Evolutionary conservation across 2,329 filamentous ascomycete species (phyloP).

Genomic region (Chalaropsis thielavioides): DNA sequence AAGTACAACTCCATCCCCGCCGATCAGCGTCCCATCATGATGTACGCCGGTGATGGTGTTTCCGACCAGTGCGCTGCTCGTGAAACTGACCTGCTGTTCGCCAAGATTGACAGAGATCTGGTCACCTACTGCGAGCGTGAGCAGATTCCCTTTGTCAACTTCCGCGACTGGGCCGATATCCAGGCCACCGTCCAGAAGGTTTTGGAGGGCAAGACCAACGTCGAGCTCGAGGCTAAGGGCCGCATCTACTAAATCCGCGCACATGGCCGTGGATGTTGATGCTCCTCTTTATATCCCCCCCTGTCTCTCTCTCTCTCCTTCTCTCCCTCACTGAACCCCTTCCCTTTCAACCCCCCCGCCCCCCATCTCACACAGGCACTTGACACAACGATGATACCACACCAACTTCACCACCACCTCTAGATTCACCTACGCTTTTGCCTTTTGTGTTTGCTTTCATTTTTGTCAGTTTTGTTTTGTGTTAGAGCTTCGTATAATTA

Average conservation of each 20-base stretch:
- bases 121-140: conserved; percentile 75
- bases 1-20: conserved; percentile 65
- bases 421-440: background rate
- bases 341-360: background rate
- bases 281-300: background rate
- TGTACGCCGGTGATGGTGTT: conserved; percentile 92
- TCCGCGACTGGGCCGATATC: conserved; percentile 72
- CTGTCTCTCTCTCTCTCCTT: background rate
- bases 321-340: background rate
- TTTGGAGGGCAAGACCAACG: conserved; percentile 52
- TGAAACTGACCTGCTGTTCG: conserved; percentile 87
- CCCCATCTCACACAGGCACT: background rate
- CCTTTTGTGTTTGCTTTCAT: background rate
- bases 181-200: conserved; percentile 63
- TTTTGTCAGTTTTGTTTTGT: conserved; percentile 1
- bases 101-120: conserved; percentile 72
- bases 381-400: conserved; percentile 11
- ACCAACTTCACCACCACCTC: background rate
- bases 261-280: background rate
- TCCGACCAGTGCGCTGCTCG: conserved; percentile 82
- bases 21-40: conserved; percentile 57
- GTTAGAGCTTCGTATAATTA: conserved; percentile 13
- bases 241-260: conserved; percentile 20
- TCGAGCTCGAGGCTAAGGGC: conserved; percentile 52
- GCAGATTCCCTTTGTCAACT: conserved; percentile 74